A percentile compares a stretch with the other conserved stretches of the same genome.
These are phyloP conservation scores for Metschnikowia lachancei DNA, from an alignment of 805 yeast species.

Conservation along the genomic window DNA sequence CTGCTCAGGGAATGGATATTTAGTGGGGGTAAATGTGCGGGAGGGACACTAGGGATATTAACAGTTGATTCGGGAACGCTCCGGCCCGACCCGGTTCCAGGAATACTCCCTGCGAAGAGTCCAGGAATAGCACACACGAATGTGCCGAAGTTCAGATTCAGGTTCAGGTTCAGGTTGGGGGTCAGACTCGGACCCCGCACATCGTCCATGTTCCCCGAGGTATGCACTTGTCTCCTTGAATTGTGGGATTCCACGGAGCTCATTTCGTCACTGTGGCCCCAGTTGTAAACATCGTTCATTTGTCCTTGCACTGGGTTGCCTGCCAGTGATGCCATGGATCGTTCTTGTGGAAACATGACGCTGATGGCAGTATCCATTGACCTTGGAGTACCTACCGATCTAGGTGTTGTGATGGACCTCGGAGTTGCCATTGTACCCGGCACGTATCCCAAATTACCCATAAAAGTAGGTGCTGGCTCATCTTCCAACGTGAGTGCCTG, in stretches of 20 bases:
- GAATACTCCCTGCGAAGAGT: no score
- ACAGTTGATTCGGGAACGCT: no score
- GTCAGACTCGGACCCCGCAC: no score
- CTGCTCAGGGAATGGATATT: not conserved
- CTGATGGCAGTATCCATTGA: constrained; percentile 7
- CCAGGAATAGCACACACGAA: not conserved
- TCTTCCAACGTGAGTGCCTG: constrained; percentile 4
- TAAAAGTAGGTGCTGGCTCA: no score
- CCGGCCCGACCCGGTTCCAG: not conserved
- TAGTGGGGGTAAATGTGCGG: no score
- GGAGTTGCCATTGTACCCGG: no score
- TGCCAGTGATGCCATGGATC: not conserved
- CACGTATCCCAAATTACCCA: no score
- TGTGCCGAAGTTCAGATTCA: not conserved
- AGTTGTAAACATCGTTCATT: not conserved
- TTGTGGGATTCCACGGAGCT: not conserved
- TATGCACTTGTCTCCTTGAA: not conserved
- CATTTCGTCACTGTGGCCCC: not conserved
- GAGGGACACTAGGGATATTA: no score
- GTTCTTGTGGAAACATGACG: not conserved
- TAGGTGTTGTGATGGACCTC: no score
- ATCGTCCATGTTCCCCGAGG: not conserved
- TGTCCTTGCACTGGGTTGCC: not conserved
- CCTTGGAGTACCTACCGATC: no score
- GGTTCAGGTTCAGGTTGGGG: not conserved